These are phyloP conservation scores for Elaeis guineensis DNA, from an alignment of 176 grass and related monocot genomes.

Conservation along the genomic window DNA sequence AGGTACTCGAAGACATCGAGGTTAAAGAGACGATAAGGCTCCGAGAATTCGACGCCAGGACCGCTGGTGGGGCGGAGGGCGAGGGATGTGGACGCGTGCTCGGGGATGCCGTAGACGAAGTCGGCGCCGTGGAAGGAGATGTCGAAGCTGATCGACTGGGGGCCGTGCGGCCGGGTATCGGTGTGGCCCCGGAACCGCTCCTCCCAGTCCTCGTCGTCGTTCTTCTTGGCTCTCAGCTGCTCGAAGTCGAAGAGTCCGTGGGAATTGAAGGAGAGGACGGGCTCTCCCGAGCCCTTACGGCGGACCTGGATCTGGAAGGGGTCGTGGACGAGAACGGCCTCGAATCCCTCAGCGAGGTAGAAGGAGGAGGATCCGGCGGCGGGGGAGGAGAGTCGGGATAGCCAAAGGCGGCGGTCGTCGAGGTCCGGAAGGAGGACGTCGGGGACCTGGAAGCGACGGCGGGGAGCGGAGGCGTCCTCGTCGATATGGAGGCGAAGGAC, in stretches of 20 bases:
- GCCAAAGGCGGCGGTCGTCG: conserved; percentile 44
- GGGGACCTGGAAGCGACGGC: conserved; percentile 73
- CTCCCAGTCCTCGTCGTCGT: conserved; percentile 60
- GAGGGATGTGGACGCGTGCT: conserved; percentile 67
- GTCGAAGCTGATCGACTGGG: conserved; percentile 86
- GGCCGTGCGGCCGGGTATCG: conserved; percentile 62
- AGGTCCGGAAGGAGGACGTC: conserved; percentile 70
- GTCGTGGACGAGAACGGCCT: conserved; percentile 56
- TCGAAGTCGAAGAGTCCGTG: conserved; percentile 95
- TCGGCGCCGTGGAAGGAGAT: conserved; percentile 76
- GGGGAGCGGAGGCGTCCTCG: conserved; percentile 42
- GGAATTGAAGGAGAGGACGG: conserved; percentile 76
- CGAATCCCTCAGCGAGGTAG: conserved; percentile 56
- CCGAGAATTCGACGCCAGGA: conserved; percentile 65
- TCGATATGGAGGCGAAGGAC: conserved; percentile 80
- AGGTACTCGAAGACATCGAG: conserved; percentile 89
- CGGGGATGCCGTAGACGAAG: conserved; percentile 90
- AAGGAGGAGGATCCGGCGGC: conserved; percentile 38
- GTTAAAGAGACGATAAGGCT: conserved; percentile 92
- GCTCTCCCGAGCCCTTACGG: conserved; percentile 28
- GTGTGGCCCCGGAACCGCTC: conserved; percentile 87
- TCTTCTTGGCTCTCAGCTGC: conserved; percentile 44
- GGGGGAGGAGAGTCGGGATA: conserved; percentile 32
- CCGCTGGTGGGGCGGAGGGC: conserved; percentile 67
- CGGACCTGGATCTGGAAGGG: conserved; percentile 64